Evolutionary conservation across 257 asterid genomes (phyloP), one percentile per base, ranked within the genome.

Genomic region (Penstemon davidsonii): DNA sequence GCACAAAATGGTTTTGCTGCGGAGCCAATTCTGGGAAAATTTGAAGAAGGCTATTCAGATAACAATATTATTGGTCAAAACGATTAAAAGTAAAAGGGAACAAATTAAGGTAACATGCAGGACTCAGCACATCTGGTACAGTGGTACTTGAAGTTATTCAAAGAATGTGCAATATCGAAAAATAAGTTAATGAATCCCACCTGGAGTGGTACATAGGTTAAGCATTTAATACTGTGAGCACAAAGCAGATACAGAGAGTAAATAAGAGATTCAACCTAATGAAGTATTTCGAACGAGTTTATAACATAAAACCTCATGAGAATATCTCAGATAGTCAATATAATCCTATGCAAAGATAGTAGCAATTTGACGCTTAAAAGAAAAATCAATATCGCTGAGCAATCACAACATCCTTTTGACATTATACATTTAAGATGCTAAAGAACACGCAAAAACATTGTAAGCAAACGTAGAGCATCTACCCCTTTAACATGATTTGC

Each of bases 21-120:
- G 69, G 56, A 62, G 59, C 64, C 55, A 61, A 51, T 55, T 44
- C 75, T 71, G 70, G 11, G 39, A 53, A 52, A 50, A 8, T 66
- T 13, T 39, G 10, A 39, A 13, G 39, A 66, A 15, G 8, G 40
- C 5, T 18, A 9, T 44, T 42, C 62, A 62, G 54, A 43, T n/a
- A 33, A 54, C 5, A 62, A 12, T 39, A 13, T 7, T 38, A 8
- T 1, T 4, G 9, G 10, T 65, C n/a, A 50, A 13, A 38, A 64
- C 53, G 43, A 66, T 43, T 25, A 52, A 15, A 53, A 66, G 50
- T 8, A 41, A 40, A 40, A 40, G 61, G 36, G 44, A 45, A 62
- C 42, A 46, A 37, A 37, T 25, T 25, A 25, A 25, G 2, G 33
- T 25, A 25, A 25, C 33, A 1, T 25, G 33, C 33, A 25, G 33